Evolutionary conservation across 768 basidiomycete species (phyloP), one percentile per base, ranked within the genome.

Genomic region (Calvatia gigantea): DNA sequence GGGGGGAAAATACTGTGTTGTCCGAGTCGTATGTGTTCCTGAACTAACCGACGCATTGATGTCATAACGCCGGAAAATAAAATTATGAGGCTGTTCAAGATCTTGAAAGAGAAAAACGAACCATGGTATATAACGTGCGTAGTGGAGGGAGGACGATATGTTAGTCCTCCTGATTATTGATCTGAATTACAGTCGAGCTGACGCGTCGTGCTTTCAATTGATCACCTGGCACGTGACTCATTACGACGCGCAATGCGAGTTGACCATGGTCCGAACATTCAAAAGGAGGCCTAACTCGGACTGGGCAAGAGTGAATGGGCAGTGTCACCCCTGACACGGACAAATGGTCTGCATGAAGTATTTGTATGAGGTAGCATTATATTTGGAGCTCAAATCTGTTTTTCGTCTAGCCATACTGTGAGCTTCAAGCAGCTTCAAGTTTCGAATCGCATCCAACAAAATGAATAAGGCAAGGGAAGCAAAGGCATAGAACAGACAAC

Each of bases 11-110:
- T 62, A 94, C 94, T 39, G 94, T 98, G 74, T 97, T 98, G 75
- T 98, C 96, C 43, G 94, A 96, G 74, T 98, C 96, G 77, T 98
- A 98, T 2, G 94, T 96, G 69, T 97, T 97, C 65, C 94, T 80
- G 68, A 93, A 94, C 91, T 94, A 31, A 64, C 17, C 57, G 57
- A 51, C 60, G 62, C 68, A n/a, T n/a, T 70, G 67, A 67, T 68
- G 58, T 51, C 52, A 39, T 35, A 43, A 23, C 27, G 43, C 5
- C 41, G 33, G 32, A 25, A 53, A n/a, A 0, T 28, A 21, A 51
- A 21, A 45, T 17, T 33, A 28, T 28, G 42, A 31, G 19, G 23
- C 56, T 64, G 42, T 65, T 41, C 25, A 19, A 23, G 2, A 38
- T 17, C 28, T 12, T 25, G n/a, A 15, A 23, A 15, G 3, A 2